Base-by-base conservation (phyloP, 2,329 filamentous ascomycete species). In the Colletotrichum aenigma region DNA sequence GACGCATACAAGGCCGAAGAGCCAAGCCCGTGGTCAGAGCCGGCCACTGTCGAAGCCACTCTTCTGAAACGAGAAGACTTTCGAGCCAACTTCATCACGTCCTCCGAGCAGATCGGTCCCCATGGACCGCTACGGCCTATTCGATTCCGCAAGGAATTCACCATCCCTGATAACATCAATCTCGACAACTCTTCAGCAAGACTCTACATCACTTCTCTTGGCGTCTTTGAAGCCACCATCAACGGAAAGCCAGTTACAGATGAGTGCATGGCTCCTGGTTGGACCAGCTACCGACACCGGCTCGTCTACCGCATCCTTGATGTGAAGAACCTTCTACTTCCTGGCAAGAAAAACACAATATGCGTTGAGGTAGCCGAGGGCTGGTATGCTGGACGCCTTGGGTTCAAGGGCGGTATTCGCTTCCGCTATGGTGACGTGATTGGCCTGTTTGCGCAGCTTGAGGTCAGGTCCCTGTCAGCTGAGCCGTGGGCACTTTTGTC, bases 331-430 rank as follows among this genome's bases (percentile, higher is more conserved):
- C 78, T 86, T 4, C 70, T 88, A 7, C 78, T 76, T 7, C 58
- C 78, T 1, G 83, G 82, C 4, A 69, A 73, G 21, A 58, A 73
- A 18, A 90, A 90, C 77, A 81, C 81, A 0, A 82, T 91, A 56
- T 86, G 82, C 1, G 84, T 88, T 2, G 85, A 87, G 18, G 86
- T 90, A 7, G 88, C 83, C 3, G 88, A 89, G 78, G 89, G 89
- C 0, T 91, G 89, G 89, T 90, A 86, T 70, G 79, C 83, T 13
- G 86, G 86, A 6, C 81, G 86, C 8, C 80, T 89, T 6, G 81
- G 82, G 15, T 85, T 77, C 34, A 72, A 78, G 13, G 76, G 69
- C 1, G 81, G 81, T 2, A 65, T 66, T 8, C 78, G 83, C 5
- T 83, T 83, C 71, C 62, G 80, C 24, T 85, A 80, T 72, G 83